Percentiles rank a stretch among this genome's conserved stretches.
phyloP scores from a whole-genome alignment of 176 grass and related monocot species.

The Rhipidocladum racemiflorum region DNA sequence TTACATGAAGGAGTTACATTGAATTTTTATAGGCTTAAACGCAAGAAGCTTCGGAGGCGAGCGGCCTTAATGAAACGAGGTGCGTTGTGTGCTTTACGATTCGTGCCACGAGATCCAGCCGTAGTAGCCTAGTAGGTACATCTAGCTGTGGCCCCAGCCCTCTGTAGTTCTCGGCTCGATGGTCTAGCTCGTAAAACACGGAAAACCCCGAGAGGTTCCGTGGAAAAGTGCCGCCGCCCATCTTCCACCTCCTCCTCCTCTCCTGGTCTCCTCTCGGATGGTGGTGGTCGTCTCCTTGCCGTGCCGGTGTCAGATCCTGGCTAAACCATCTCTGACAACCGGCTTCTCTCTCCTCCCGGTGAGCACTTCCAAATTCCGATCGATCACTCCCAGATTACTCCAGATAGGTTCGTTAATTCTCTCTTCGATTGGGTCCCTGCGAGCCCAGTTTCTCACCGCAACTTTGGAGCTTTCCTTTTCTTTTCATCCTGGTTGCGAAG shows the following conservation, averaged over 20 bases:
- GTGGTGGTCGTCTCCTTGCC: not conserved
- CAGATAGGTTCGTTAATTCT: no score
- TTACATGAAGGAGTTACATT: no score
- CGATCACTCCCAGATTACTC: not conserved
- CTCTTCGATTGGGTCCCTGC: not conserved
- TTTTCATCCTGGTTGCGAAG: not conserved
- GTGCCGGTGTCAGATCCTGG: no score
- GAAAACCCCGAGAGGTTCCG: not conserved
- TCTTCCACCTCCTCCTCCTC: not conserved
- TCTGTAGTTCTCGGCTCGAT: not conserved
- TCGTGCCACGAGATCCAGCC: not conserved
- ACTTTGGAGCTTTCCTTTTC: not conserved
- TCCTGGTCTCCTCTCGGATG: not conserved
- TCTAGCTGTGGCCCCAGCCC: no score
- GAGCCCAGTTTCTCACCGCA: not conserved
- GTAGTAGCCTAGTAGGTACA: no score
- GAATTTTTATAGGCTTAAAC: no score
- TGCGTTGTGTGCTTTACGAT: constrained; percentile 37
- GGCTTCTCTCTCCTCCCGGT: not conserved
- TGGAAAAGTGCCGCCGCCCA: not conserved
- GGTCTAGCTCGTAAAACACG: not conserved
- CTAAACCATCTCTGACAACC: no score
- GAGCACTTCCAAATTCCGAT: not conserved
- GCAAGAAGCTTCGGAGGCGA: no score
- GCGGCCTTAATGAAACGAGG: no score